Percentiles rank a stretch among this genome's conserved stretches.
phyloP scores from a whole-genome alignment of 495 filamentous ascomycete species.

The Aspergillus funiculosus region DNA sequence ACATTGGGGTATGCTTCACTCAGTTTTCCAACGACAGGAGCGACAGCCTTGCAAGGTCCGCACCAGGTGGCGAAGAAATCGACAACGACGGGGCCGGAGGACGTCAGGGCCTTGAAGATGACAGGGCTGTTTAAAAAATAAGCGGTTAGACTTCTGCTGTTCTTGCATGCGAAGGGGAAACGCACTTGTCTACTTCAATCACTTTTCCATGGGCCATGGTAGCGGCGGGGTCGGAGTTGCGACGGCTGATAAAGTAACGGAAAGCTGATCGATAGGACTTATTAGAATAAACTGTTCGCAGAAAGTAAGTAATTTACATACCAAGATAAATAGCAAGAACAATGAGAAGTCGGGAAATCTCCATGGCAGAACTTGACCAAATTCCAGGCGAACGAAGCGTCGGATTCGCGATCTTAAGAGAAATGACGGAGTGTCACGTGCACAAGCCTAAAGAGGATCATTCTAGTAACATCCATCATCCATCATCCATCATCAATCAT shows the following conservation, averaged over 20 bases:
- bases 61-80: slow-evolving; percentile 86
- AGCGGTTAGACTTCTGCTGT: neutral
- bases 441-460: no score
- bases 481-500: no score
- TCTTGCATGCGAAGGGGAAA: neutral
- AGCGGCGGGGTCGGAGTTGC: slow-evolving; percentile 5
- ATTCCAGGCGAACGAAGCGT: no score
- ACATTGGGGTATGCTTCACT: slow-evolving; percentile 47
- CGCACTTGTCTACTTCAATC: slow-evolving; percentile 17
- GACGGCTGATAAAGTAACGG: slow-evolving; percentile 15
- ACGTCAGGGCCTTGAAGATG: slow-evolving; percentile 42
- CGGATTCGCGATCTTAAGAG: no score
- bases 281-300: neutral
- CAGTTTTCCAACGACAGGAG: slow-evolving; percentile 53
- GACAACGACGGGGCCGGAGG: slow-evolving; percentile 61
- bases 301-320: neutral
- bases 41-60: slow-evolving; percentile 49
- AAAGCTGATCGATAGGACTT: neutral
- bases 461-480: no score
- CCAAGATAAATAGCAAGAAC: slow-evolving; percentile 12
- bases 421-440: no score
- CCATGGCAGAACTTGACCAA: no score
- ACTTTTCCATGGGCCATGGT: slow-evolving; percentile 17
- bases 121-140: slow-evolving; percentile 1
- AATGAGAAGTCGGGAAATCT: slow-evolving; percentile 10